Evolutionary conservation across 129 eudicot genomes (phyloP), one percentile per base, ranked within the genome.

Genomic region (Flaveria ramosissima): DNA sequence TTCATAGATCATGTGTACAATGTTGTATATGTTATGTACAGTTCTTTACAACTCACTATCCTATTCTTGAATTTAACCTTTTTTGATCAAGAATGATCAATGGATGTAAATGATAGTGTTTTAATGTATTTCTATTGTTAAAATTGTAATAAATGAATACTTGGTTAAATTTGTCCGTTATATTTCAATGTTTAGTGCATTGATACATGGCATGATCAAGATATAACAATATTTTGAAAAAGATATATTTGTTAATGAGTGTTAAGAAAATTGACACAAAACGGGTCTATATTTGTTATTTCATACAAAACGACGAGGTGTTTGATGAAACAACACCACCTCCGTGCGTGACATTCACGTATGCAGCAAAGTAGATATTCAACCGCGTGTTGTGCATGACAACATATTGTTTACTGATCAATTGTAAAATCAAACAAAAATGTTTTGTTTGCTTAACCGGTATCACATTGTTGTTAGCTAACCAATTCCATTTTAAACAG

Each of bases 1-100:
- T 72, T 74, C 48, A 14, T 77, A 24, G 72, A 76, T 19, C 47
- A 17, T 1, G 9, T 45, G 73, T 45, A 12, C 41, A 20, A 5
- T 68, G 71, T 47, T 72, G 51, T 73, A 74, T 81, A 60, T 52
- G 69, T 20, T 46, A 32, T 81, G 75, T 74, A 81, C 77, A 76
- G 15, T 39, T 55, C 21, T 43, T 39, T 14, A 65, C 24, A 72
- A 59, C 63, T 39, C 20, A 12, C 20, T 56, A 10, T 8, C 39
- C 61, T 68, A 19, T 42, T 68, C 41, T 59, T 67, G 70, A 59
- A 23, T 15, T 16, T 55, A 32, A 68, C 27, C 47, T 48, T 67
- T 23, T 53, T 16, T 14, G 8, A 57, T 42, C 23, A 61, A 71
- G 9, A 55, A 13, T 73, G 42, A 55, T 14, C 8, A 50, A 52